Evolutionary conservation across 2,329 filamentous ascomycete species (phyloP).

Genomic region (Boeremia lycopersici): DNA sequence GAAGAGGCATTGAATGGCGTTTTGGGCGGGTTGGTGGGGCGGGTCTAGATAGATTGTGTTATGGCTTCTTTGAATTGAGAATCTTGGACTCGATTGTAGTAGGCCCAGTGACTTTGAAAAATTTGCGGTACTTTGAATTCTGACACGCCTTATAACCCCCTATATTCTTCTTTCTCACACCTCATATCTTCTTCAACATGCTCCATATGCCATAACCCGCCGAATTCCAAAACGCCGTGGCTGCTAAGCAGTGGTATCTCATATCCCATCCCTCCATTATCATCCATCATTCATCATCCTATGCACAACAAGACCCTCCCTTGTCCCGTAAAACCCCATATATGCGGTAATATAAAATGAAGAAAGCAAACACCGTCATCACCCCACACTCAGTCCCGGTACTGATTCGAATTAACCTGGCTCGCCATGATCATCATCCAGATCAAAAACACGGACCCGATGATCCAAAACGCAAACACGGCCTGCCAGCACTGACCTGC

Average conservation of each 20-base stretch:
- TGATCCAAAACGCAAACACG: constrained; percentile 67
- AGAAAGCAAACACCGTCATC: background rate
- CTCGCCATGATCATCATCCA: constrained; percentile 70
- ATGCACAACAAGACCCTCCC: background rate
- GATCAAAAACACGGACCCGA: constrained; percentile 66
- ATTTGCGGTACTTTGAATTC: no score
- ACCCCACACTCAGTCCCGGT: constrained; percentile 17
- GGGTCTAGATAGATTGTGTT: no score
- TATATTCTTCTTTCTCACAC: background rate
- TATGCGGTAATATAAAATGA: constrained; percentile 10
- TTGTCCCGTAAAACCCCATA: background rate
- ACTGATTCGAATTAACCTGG: constrained; percentile 58
- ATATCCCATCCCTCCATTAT: background rate
- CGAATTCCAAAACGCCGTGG: constrained; percentile 7
- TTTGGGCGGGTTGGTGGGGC: background rate
- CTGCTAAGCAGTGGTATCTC: constrained; percentile 19
- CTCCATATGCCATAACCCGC: background rate
- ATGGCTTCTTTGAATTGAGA: no score
- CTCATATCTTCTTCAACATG: background rate
- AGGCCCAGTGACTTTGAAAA: no score
- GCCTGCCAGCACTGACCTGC: constrained; percentile 67
- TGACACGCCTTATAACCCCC: background rate
- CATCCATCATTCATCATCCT: background rate
- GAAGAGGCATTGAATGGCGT: background rate
- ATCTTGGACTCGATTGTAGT: no score